Conservation (phyloP, 2,329 filamentous ascomycete genomes). For the Penicillium sp. region DNA sequence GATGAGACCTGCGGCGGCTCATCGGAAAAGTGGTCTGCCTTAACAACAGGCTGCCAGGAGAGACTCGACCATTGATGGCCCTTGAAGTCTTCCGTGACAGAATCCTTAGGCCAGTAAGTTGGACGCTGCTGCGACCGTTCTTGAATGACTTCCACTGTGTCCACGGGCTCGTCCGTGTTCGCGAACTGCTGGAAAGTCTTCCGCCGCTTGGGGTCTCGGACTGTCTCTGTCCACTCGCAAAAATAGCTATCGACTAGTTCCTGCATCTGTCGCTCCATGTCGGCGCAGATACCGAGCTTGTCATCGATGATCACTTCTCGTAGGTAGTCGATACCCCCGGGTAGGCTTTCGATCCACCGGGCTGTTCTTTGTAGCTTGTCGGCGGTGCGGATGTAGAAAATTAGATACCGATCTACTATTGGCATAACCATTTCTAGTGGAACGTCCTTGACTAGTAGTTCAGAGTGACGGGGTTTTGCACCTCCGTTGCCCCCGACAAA, state of each 20-base stretch:
- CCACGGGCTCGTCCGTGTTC: conserved; percentile 72
- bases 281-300: conserved; percentile 78
- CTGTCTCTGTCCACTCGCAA: conserved; percentile 86
- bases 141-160: conserved; percentile 67
- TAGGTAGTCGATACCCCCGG: conserved; percentile 80
- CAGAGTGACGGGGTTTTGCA: conserved; percentile 77
- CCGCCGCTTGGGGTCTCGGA: conserved; percentile 66
- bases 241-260: conserved; percentile 81
- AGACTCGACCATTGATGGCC: conserved; percentile 64
- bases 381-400: conserved; percentile 91
- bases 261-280: conserved; percentile 84
- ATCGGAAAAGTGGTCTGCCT: conserved; percentile 67
- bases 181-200: conserved; percentile 78
- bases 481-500: conserved; percentile 89
- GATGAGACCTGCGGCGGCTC: conserved; percentile 67
- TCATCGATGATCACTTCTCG: conserved; percentile 80
- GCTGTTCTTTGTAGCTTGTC: conserved; percentile 88
- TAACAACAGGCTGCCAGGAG: conserved; percentile 77
- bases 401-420: conserved; percentile 83
- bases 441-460: conserved; percentile 83
- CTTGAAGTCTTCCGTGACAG: conserved; percentile 69
- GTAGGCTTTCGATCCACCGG: conserved; percentile 80
- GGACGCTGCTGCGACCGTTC: conserved; percentile 75
- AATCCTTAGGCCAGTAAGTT: conserved; percentile 72
- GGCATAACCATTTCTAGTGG: conserved; percentile 77